Percentiles rank a stretch among this genome's conserved stretches.
phyloP scores from a whole-genome alignment of 2,329 filamentous ascomycete genomes.

The Venturiaceae sp. region DNA sequence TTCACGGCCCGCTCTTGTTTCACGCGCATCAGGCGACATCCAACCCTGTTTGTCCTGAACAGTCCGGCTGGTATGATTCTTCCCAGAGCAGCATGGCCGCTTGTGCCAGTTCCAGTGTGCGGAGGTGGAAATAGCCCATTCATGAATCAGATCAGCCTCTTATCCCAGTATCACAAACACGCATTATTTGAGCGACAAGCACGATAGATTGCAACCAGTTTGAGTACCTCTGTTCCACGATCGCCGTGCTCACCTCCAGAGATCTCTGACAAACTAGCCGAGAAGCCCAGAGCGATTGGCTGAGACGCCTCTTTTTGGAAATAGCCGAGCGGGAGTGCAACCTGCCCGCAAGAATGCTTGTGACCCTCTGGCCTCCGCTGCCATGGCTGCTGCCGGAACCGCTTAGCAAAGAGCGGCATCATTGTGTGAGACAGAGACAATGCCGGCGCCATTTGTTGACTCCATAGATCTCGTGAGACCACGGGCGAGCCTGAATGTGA shows the following conservation, averaged over 20 bases:
- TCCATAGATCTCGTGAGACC: background rate
- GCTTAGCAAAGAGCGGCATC: background rate
- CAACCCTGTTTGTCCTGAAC: background rate
- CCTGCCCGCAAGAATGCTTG: background rate
- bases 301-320: too few relatives aligned
- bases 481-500: background rate
- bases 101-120: background rate
- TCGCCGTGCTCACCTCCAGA: background rate
- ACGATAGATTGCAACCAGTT: background rate
- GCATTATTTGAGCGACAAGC: background rate
- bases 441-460: background rate
- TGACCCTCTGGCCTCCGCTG: background rate
- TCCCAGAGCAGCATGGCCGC: background rate
- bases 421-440: background rate
- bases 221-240: background rate
- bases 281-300: background rate
- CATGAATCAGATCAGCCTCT: background rate
- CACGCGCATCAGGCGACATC: background rate
- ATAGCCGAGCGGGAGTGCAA: background rate
- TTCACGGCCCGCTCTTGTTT: background rate
- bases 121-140: background rate
- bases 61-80: background rate
- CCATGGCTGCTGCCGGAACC: background rate
- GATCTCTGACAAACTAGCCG: background rate
- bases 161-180: background rate